Evolutionary conservation across 257 asterid species (phyloP).

Genomic region (Lycium barbarum): DNA sequence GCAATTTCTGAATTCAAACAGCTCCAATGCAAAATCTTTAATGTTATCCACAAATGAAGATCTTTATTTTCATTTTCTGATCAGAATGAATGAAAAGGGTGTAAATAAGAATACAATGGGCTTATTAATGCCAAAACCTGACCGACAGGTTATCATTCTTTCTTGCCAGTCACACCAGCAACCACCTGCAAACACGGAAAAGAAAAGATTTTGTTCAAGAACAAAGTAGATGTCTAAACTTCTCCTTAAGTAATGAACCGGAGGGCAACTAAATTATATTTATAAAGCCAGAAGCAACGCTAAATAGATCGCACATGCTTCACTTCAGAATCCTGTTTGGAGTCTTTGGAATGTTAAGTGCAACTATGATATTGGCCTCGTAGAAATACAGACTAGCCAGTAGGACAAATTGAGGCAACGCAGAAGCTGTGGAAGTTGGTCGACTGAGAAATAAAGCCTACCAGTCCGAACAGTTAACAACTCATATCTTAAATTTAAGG

Average conservation of each 20-base stretch:
- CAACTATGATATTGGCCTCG: background rate
- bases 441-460: background rate
- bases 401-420: background rate
- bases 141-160: slow-evolving; percentile 27
- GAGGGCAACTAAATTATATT: background rate
- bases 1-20: background rate
- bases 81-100: slow-evolving; percentile 8
- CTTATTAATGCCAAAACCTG: background rate
- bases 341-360: background rate
- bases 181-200: slow-evolving; percentile 59
- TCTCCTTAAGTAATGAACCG: background rate
- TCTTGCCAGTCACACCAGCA: slow-evolving; percentile 75
- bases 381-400: background rate
- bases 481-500: background rate
- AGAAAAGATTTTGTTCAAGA: background rate
- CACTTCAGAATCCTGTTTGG: background rate
- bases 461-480: background rate
- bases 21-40: background rate
- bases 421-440: background rate
- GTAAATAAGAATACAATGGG: background rate
- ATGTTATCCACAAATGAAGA: slow-evolving; percentile 3
- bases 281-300: background rate
- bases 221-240: background rate
- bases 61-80: background rate
- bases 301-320: background rate